Evolutionary conservation across 352 stramenopile species (phyloP), one percentile per base, ranked within the genome.

Genomic region (Lagenidium giganteum): DNA sequence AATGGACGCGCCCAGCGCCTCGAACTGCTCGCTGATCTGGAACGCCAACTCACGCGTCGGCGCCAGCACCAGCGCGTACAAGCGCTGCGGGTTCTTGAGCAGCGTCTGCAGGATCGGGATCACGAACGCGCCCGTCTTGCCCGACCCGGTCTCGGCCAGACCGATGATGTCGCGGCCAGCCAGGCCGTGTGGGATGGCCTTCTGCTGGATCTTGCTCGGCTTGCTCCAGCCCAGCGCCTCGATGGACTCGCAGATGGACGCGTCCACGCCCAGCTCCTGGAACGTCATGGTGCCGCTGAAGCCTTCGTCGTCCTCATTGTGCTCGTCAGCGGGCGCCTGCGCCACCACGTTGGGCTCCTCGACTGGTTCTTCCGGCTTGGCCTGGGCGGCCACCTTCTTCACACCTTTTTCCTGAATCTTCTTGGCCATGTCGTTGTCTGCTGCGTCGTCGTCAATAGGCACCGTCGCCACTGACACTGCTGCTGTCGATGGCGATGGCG

Each of bases 131-230:
- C 87, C 94, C 0, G 95, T 98, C 62, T 98, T 98, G 21, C 94
- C 94, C 0, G 79, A 96, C 11, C 94, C 76, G 34, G 98, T 98
- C 87, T 98, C 71, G 51, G 97, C 77, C 64, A 97, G 64, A 12
- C 96, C 96, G 51, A 99, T 98, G 49, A 99, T 86, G 63, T 99
- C 97, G 34, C 93, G 73, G 28, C 95, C 95, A 14, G 81, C 67
- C 9, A 99, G 63, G 1, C 91, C 96, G 13, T 88, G 66, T 41
- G 94, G 93, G 49, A 99, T 94, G 13, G 93, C 76, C 43, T 97
- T 56, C 47, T 83, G 68, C 78, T 99, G 96, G 64, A 99, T 99
- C 31, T 89, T 84, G 39, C 94, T 98, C 22, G 96, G 93, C 45
- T 70, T 73, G 11, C 64, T 76, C 96, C 96, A 99, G 29, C 93